Percentiles rank a stretch among this genome's conserved stretches.
phyloP scores from a whole-genome alignment of 169 alveolate genomes.

The Plasmodium coatneyi region DNA sequence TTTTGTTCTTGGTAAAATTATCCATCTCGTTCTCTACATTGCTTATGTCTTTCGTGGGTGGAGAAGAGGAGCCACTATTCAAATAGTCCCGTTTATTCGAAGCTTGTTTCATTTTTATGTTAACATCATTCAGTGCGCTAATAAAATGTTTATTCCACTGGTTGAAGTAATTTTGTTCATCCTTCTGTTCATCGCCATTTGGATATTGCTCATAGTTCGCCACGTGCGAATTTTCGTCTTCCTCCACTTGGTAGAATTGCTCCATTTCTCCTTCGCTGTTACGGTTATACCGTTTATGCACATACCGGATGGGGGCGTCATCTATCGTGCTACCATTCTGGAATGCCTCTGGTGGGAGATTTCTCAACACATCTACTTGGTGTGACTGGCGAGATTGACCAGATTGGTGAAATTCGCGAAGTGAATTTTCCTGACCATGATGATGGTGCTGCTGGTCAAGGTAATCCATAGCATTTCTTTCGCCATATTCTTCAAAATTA shows the following conservation, averaged over 20 bases:
- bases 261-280: not conserved
- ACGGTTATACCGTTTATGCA: not conserved
- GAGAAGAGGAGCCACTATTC: not conserved
- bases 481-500: not conserved
- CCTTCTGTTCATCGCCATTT: not conserved
- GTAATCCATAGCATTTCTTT: not conserved
- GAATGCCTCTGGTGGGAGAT: not conserved
- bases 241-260: not conserved
- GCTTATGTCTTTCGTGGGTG: not conserved
- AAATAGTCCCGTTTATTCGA: conserved; percentile 3
- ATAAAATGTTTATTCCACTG: not conserved
- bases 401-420: not conserved
- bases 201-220: not conserved
- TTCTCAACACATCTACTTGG: not conserved
- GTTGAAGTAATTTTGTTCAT: not conserved
- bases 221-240: not conserved
- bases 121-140: not conserved
- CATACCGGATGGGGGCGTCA: not conserved
- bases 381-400: not conserved
- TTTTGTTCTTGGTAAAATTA: conserved; percentile 1
- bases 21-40: not conserved
- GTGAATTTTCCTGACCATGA: not conserved
- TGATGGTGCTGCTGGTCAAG: not conserved
- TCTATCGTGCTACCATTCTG: not conserved
- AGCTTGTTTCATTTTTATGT: not conserved